Conservation (phyloP, 305 asterid genomes). For the Fraxinus latifolia region DNA sequence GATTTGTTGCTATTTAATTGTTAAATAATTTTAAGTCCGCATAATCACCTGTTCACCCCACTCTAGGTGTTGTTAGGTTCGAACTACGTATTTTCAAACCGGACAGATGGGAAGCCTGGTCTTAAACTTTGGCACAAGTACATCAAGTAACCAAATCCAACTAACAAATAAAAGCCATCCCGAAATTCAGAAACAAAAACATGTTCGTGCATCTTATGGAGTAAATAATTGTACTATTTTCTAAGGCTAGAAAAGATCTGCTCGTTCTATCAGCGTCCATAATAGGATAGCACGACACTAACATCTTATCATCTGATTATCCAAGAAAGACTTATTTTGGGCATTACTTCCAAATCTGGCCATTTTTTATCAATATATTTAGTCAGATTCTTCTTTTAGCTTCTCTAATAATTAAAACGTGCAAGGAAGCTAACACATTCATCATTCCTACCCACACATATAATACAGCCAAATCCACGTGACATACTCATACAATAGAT, state of each 20-base stretch:
- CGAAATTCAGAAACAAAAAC: neutral
- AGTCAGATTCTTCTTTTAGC: neutral
- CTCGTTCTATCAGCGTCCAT: neutral
- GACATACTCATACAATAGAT: slow-evolving; percentile 46
- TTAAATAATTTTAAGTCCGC: no score
- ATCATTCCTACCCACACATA: neutral
- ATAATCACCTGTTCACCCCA: no score
- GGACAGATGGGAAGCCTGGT: neutral
- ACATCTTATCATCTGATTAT: no score
- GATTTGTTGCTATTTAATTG: no score
- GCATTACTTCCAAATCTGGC: neutral
- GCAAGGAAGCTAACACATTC: neutral
- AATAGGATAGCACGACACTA: neutral
- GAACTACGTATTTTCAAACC: no score
- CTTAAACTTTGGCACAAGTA: neutral
- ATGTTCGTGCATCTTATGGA: neutral
- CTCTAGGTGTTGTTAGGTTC: no score
- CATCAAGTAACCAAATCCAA: neutral
- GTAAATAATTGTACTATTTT: neutral
- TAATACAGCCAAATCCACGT: neutral
- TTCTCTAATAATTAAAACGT: neutral
- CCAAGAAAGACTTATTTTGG: neutral
- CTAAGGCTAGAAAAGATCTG: neutral
- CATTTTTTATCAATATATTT: neutral
- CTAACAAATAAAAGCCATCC: neutral